Percentiles rank a stretch among this genome's conserved stretches.
These are phyloP conservation scores for Nematodospora anomalae DNA, from an alignment of 1,139 yeast species.

Conservation along the genomic window DNA sequence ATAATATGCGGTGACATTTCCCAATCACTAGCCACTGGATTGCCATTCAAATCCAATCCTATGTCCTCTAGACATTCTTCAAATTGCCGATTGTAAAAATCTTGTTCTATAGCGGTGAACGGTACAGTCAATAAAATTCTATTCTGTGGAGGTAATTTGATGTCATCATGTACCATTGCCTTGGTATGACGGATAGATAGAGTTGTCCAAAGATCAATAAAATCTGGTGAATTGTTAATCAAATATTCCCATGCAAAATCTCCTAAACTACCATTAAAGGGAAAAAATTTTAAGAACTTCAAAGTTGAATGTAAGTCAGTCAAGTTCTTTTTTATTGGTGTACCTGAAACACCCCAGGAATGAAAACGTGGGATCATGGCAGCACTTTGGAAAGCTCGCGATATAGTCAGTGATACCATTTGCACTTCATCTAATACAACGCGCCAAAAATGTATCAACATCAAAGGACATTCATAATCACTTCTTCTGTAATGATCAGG, in stretches of 20 bases:
- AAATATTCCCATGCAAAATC: slow-evolving; percentile 39
- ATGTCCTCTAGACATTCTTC: slow-evolving; percentile 63
- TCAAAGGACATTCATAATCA: slow-evolving; percentile 78
- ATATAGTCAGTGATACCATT: slow-evolving; percentile 74
- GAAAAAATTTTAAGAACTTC: slow-evolving; percentile 63
- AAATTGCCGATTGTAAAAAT: slow-evolving; percentile 68
- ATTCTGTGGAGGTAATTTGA: slow-evolving; percentile 73
- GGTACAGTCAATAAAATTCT: slow-evolving; percentile 69
- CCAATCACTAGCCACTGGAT: slow-evolving; percentile 52
- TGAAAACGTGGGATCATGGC: slow-evolving; percentile 78
- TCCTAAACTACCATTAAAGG: slow-evolving; percentile 52
- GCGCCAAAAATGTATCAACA: slow-evolving; percentile 85
- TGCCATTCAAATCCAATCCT: slow-evolving; percentile 58
- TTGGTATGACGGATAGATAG: slow-evolving; percentile 80
- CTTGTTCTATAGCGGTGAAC: slow-evolving; percentile 79
- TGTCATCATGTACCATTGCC: slow-evolving; percentile 75
- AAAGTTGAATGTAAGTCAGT: slow-evolving; percentile 70
- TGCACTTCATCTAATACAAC: slow-evolving; percentile 92
- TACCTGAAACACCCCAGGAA: slow-evolving; percentile 97
- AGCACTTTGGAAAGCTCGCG: slow-evolving; percentile 80
- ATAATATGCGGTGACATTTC: slow-evolving; percentile 45
- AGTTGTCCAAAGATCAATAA: slow-evolving; percentile 45
- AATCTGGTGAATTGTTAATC: slow-evolving; percentile 35
- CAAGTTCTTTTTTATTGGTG: slow-evolving; percentile 72
- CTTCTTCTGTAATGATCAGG: slow-evolving; percentile 26